phyloP scores from a whole-genome alignment of 805 yeast species.

The Candida andamanensis region DNA sequence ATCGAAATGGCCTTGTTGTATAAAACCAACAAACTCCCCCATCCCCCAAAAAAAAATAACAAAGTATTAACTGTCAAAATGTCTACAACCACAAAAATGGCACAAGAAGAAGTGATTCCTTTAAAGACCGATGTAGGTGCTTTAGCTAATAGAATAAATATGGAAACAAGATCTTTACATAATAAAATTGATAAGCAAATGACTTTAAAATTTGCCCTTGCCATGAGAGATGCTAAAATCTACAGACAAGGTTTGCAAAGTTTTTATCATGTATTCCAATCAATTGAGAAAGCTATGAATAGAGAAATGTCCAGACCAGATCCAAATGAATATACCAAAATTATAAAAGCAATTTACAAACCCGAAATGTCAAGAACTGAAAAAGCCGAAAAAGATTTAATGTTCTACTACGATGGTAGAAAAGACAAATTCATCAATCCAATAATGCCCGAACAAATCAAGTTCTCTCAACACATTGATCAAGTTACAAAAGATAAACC shows the following conservation, averaged over 20 bases:
- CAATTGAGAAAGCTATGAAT: conserved; percentile 52
- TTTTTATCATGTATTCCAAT: conserved; percentile 62
- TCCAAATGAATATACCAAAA: conserved; percentile 32
- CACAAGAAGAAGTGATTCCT: conserved; percentile 48
- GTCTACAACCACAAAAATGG: too few relatives aligned
- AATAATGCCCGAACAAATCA: conserved; percentile 55
- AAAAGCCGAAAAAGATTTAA: conserved; percentile 54
- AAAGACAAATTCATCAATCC: conserved; percentile 54
- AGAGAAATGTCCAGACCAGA: conserved; percentile 38
- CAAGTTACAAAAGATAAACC: conserved; percentile 57
- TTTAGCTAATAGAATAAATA: conserved; percentile 74
- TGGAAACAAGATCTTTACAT: conserved; percentile 61
- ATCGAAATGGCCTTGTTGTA: conserved; percentile 2
- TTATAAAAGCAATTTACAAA: conserved; percentile 59
- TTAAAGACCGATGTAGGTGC: conserved; percentile 80
- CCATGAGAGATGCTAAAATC: conserved; percentile 67
- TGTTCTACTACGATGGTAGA: conserved; percentile 59
- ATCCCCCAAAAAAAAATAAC: too few relatives aligned
- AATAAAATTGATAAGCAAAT: conserved; percentile 65
- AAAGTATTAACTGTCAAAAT: too few relatives aligned
- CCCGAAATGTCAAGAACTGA: conserved; percentile 64
- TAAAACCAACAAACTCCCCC: not conserved
- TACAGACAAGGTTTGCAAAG: conserved; percentile 78
- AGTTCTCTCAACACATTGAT: conserved; percentile 56
- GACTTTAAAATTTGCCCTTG: conserved; percentile 66